Percentiles rank a stretch among this genome's conserved stretches.
phyloP scores from a whole-genome alignment of 495 filamentous ascomycete genomes.

The Aspergillus funiculosus region DNA sequence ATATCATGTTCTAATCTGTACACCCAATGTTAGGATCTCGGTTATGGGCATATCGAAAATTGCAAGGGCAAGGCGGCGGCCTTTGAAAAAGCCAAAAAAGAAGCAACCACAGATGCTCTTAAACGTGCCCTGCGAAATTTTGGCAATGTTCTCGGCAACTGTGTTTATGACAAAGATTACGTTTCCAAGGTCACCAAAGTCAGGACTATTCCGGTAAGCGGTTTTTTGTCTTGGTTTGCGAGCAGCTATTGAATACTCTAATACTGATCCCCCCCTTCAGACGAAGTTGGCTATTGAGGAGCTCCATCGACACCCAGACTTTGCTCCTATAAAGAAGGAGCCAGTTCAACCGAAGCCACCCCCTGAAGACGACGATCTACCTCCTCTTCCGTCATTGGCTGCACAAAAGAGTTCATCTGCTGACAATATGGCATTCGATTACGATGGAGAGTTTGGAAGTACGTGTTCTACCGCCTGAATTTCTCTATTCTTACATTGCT shows the following conservation, averaged over 20 bases:
- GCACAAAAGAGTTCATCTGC: slow-evolving; percentile 16
- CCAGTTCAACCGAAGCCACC: slow-evolving; percentile 32
- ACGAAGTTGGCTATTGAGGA: slow-evolving; percentile 65
- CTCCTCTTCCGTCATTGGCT: slow-evolving; percentile 26
- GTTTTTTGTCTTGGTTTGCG: neutral
- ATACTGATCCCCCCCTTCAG: slow-evolving; percentile 25
- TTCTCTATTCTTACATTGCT: slow-evolving; percentile 15
- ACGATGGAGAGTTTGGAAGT: slow-evolving; percentile 63
- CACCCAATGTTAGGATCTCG: slow-evolving; percentile 67
- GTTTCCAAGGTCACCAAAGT: slow-evolving; percentile 76
- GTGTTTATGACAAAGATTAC: slow-evolving; percentile 95
- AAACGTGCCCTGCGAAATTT: slow-evolving; percentile 89
- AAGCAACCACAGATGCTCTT: slow-evolving; percentile 88
- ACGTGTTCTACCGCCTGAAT: slow-evolving; percentile 18
- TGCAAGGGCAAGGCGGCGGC: slow-evolving; percentile 88
- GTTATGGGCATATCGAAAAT: slow-evolving; percentile 93
- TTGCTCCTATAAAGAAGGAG: slow-evolving; percentile 58
- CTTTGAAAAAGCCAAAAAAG: slow-evolving; percentile 97
- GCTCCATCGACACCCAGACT: slow-evolving; percentile 77
- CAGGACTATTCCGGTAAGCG: slow-evolving; percentile 56
- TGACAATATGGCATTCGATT: slow-evolving; percentile 25
- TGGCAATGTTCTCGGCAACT: slow-evolving; percentile 94
- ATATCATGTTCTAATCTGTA: no score
- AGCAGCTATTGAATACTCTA: neutral
- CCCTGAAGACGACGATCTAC: slow-evolving; percentile 37